A percentile compares a stretch with the other conserved stretches of the same genome.
Evolutionary conservation across 768 basidiomycete species (phyloP).

Genomic region (Gloeopeniophorella convolvens): DNA sequence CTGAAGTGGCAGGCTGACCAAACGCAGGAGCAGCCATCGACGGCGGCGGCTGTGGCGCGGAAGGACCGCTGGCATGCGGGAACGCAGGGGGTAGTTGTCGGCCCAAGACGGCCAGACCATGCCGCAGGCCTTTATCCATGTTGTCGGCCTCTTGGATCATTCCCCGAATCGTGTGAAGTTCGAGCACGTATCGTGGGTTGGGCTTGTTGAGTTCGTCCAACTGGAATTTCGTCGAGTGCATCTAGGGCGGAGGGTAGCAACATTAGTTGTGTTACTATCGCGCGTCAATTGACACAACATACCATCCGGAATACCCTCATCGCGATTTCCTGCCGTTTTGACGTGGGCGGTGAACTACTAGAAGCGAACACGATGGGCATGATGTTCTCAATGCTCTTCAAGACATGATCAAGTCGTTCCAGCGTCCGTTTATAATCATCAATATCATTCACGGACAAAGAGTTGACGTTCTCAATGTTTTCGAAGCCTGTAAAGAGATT

Average conservation of each 20-base stretch:
- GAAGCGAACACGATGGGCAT: constrained; percentile 4
- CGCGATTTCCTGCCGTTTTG: constrained; percentile 1
- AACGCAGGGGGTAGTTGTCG: neutral
- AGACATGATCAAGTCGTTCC: constrained; percentile 13
- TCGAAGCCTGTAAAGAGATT: neutral
- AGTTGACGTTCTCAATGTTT: neutral
- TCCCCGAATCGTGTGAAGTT: constrained; percentile 18
- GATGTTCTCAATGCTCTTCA: constrained; percentile 3
- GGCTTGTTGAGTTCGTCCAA: constrained; percentile 7
- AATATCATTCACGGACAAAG: constrained; percentile 5
- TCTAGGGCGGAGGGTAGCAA: neutral
- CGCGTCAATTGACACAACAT: neutral
- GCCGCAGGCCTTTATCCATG: constrained; percentile 14
- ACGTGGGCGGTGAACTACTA: too few relatives aligned
- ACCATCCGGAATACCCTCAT: constrained; percentile 10
- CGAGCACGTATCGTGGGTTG: constrained; percentile 15
- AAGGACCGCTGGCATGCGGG: neutral
- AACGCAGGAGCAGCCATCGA: neutral
- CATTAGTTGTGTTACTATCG: neutral
- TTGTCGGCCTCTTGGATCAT: constrained; percentile 20
- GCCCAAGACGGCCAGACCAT: neutral
- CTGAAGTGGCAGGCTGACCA: neutral
- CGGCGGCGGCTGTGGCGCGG: constrained; percentile 12
- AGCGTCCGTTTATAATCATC: constrained; percentile 13
- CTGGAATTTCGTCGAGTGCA: constrained; percentile 13